Base-by-base conservation (phyloP, 2,329 filamentous ascomycete genomes). In the Phyllosticta paracitricarpa region DNA sequence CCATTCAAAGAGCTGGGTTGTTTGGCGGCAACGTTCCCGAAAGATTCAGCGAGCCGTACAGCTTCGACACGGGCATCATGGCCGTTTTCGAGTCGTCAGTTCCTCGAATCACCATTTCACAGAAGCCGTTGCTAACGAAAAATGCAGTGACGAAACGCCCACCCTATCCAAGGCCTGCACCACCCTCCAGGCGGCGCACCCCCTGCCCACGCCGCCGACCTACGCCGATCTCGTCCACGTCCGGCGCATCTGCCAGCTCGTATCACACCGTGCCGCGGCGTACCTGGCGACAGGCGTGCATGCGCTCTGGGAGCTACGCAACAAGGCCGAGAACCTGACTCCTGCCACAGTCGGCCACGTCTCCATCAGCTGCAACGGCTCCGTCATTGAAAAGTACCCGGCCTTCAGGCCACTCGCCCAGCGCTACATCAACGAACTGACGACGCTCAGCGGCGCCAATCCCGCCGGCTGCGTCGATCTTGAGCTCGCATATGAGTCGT, bases 351-450 rank as follows among this genome's bases (percentile, higher is more conserved):
- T 70, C 7, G 74, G 70, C 24, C 71, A 70, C 63, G 71, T 78
- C 58, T 76, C 76, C 51, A 77, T 93, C n/a, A 87, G 87, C 3
- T 92, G 87, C 73, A 91, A 90, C 69, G 89, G 89, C 54, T 88
- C 86, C 28, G 88, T 93, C 57, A 85, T 92, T 58, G 88, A 92
- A 73, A 86, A 87, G 67, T 93, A 92, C 69, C 88, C 89, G 0
- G 77, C 78, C 7, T 93, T 91, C 71, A 77, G 82, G 24, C 73
- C 72, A 33, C 79, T 76, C 52, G 86, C 85, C 68, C 88, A 92
- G 71, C 70, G 70, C 5, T 84, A 85, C 66, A 74, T 92, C 55
- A 78, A 90, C 67, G 75, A 78, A 51, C 75, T 92, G 8, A 79
- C 67, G 56, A 73, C 65, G 62, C 70, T 68, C 67, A 77, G 70